Evolutionary conservation across 2,329 filamentous ascomycete genomes (phyloP).

Genomic region (Xylariomycetidae sp.): DNA sequence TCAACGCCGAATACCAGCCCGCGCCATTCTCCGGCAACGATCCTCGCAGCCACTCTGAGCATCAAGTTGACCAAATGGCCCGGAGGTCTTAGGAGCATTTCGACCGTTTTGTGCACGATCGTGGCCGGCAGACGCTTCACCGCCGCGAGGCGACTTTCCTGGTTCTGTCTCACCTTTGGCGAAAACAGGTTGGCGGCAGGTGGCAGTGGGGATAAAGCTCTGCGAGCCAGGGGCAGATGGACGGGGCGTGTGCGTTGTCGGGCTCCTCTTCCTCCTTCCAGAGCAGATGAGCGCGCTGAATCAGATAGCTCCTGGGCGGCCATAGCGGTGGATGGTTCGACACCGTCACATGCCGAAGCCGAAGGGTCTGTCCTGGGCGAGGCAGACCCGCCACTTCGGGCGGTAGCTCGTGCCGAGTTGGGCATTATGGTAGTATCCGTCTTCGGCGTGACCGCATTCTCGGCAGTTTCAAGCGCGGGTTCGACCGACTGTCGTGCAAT

Average conservation of each 20-base stretch:
- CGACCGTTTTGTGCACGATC: slow-evolving; percentile 70
- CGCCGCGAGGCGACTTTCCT: slow-evolving; percentile 35
- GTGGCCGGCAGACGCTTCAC: slow-evolving; percentile 51
- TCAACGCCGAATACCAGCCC: slow-evolving; percentile 53
- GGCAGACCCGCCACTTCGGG: neutral
- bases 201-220: slow-evolving; percentile 61
- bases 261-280: slow-evolving; percentile 33
- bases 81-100: slow-evolving; percentile 74
- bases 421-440: slow-evolving; percentile 25
- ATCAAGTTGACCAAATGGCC: slow-evolving; percentile 72
- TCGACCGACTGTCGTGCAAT: too few species aligned
- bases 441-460: slow-evolving; percentile 28
- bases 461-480: too few species aligned
- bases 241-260: slow-evolving; percentile 50
- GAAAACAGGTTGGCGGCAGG: slow-evolving; percentile 61
- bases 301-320: slow-evolving; percentile 1
- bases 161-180: slow-evolving; percentile 33
- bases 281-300: slow-evolving; percentile 17
- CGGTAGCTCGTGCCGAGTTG: slow-evolving; percentile 18
- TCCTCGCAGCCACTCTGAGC: slow-evolving; percentile 72
- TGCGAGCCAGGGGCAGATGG: slow-evolving; percentile 44
- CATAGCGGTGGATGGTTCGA: neutral
- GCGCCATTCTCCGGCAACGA: slow-evolving; percentile 59
- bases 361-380: slow-evolving; percentile 1
- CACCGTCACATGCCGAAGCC: slow-evolving; percentile 4